These are phyloP conservation scores for Cryptococcus sp. DNA, from an alignment of 1,284 basidiomycete species.

Conservation along the genomic window DNA sequence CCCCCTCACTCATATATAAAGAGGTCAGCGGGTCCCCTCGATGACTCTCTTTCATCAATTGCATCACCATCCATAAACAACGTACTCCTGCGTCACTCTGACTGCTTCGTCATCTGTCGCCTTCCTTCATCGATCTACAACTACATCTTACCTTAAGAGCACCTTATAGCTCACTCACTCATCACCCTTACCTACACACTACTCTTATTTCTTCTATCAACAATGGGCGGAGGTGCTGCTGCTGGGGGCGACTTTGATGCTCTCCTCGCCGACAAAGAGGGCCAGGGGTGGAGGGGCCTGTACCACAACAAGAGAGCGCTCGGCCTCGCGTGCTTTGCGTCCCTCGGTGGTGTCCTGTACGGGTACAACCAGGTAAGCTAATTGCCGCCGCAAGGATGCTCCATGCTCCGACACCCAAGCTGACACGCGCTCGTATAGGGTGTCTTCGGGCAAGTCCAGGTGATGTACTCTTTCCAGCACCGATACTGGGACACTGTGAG, in stretches of 20 bases:
- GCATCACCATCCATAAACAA: too few relatives aligned
- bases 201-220: constrained; percentile 1
- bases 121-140: too few relatives aligned
- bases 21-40: too few relatives aligned
- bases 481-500: constrained; percentile 34
- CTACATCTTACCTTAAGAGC: too few relatives aligned
- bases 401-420: too few relatives aligned
- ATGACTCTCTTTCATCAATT: too few relatives aligned
- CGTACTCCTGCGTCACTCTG: too few relatives aligned
- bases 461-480: constrained; percentile 39
- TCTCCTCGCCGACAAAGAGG: constrained; percentile 19
- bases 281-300: constrained; percentile 37
- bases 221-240: constrained; percentile 32
- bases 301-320: constrained; percentile 36
- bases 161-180: background rate
- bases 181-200: background rate
- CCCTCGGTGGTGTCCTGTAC: constrained; percentile 47
- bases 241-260: constrained; percentile 37
- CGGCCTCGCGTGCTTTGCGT: constrained; percentile 38
- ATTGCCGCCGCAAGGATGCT: background rate
- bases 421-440: constrained; percentile 16
- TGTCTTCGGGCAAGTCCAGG: constrained; percentile 47
- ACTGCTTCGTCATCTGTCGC: too few relatives aligned
- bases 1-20: too few relatives aligned
- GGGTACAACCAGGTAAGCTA: constrained; percentile 38